Percentiles rank a stretch among this genome's conserved stretches.
phyloP scores from a whole-genome alignment of 148 eudicot genomes.

The Drosera capensis region DNA sequence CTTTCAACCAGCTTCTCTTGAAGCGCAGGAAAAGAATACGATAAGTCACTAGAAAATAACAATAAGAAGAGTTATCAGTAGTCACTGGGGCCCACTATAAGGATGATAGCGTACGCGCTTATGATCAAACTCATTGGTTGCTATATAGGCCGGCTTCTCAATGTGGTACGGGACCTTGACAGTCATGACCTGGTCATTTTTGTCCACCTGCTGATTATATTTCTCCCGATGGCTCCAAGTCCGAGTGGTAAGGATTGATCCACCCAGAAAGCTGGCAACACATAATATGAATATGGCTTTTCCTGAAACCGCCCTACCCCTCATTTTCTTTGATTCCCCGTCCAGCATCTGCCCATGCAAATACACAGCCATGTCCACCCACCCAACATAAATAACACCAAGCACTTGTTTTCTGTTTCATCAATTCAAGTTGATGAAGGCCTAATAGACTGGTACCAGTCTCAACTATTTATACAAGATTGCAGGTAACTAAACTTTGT shows the following conservation, averaged over 20 bases:
- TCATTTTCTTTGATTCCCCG: slow-evolving; percentile 34
- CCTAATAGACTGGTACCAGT: no score
- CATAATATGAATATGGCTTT: slow-evolving; percentile 47
- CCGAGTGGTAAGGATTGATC: slow-evolving; percentile 45
- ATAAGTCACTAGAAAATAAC: neutral
- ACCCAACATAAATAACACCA: neutral
- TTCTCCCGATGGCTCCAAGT: slow-evolving; percentile 17
- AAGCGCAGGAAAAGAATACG: neutral
- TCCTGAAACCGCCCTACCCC: slow-evolving; percentile 38
- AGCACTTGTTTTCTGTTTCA: neutral
- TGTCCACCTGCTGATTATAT: neutral
- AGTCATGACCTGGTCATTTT: slow-evolving; percentile 8
- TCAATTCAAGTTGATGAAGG: neutral
- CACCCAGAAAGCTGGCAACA: slow-evolving; percentile 61
- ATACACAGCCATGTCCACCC: slow-evolving; percentile 13
- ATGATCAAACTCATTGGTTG: slow-evolving; percentile 24
- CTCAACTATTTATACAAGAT: no score
- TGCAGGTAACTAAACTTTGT: no score
- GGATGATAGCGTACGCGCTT: slow-evolving; percentile 65
- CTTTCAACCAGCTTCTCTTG: slow-evolving; percentile 55
- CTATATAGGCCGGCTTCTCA: slow-evolving; percentile 13
- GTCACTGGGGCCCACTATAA: no score
- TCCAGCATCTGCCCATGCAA: slow-evolving; percentile 15
- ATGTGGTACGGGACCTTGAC: slow-evolving; percentile 7
- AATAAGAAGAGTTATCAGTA: no score